Conservation (phyloP, 2,329 filamentous ascomycete species). For the Colletotrichum nymphaeae region DNA sequence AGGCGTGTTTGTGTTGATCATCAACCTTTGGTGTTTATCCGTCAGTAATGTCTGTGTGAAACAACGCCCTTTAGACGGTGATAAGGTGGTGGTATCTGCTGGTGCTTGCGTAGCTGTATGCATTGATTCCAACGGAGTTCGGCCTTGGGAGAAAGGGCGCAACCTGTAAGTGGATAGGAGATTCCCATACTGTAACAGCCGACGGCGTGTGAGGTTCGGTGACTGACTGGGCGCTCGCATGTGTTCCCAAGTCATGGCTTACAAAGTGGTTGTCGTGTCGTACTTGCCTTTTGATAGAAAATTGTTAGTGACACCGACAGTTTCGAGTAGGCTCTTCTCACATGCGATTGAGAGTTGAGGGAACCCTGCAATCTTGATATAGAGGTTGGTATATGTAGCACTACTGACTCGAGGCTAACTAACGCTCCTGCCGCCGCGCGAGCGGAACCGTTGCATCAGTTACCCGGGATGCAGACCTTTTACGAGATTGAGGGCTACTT, state of each 20-base stretch:
- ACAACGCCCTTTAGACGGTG: not conserved
- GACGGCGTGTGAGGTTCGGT: not conserved
- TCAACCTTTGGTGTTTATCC: not conserved
- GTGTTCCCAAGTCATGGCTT: not conserved
- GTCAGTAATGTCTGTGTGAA: not conserved
- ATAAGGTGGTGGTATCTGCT: too few relatives aligned
- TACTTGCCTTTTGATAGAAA: not conserved
- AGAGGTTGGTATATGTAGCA: not conserved
- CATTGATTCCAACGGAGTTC: too few relatives aligned
- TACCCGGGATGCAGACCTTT: not conserved
- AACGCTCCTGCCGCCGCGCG: not conserved
- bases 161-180: too few relatives aligned
- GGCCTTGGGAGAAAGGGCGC: too few relatives aligned
- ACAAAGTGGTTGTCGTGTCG: not conserved
- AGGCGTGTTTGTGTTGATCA: not conserved
- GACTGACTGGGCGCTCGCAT: not conserved
- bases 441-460: not conserved
- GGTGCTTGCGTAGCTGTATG: too few relatives aligned
- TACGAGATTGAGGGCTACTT: not conserved
- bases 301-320: not conserved
- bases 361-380: not conserved
- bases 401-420: not conserved
- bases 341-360: not conserved
- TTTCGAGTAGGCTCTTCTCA: not conserved
- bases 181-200: too few relatives aligned